Evolutionary conservation across 768 basidiomycete genomes (phyloP), one percentile per base, ranked within the genome.

Genomic region (Harrya chromipes): DNA sequence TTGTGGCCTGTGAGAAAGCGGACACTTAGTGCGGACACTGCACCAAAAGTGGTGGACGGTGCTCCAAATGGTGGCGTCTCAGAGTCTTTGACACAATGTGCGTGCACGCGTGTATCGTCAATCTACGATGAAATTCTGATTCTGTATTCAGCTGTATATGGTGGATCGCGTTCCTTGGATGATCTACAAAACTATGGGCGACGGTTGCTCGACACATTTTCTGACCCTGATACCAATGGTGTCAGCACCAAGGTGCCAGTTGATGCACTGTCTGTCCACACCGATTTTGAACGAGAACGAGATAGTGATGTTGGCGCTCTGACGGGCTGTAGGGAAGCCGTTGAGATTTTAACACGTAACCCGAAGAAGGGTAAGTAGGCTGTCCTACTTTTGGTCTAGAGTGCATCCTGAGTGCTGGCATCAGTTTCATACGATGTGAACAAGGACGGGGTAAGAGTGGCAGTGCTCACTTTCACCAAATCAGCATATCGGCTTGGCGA

Each of bases 361-460:
- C 83, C 90, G 2, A 90, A 85, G 69, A 97, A 95, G 74, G 81
- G 94, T 91, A 49, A 42, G 81, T 64, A 6, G 16, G 16, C 12
- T 7, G 37, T 49, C 23, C 24, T 11, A 2, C 4, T 16, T 31
- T 13, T 12, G 39, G 4, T 29, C 9, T 0, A 11, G 37, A 27
- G 13, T 5, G 27, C 19, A 9, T 4, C 21, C 29, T 31, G 20
- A 47, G 11, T 21, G 14, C 4, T 19, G 19, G n/a, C 34, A 21
- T 14, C 57, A 95, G 93, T 86, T 34, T 94, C 93, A 1, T 97
- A 92, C 68, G 94, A 97, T 70, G 93, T 97, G 47, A 89, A 85
- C 63, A 97, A 97, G 73, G 91, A 95, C 31, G 92, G 89, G 0
- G 80, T 88, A 33, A 82, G 83, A 36, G 92, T 98, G 50, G 94